Evolutionary conservation across 2,329 filamentous ascomycete genomes (phyloP).

Genomic region (Penicillium sp.): DNA sequence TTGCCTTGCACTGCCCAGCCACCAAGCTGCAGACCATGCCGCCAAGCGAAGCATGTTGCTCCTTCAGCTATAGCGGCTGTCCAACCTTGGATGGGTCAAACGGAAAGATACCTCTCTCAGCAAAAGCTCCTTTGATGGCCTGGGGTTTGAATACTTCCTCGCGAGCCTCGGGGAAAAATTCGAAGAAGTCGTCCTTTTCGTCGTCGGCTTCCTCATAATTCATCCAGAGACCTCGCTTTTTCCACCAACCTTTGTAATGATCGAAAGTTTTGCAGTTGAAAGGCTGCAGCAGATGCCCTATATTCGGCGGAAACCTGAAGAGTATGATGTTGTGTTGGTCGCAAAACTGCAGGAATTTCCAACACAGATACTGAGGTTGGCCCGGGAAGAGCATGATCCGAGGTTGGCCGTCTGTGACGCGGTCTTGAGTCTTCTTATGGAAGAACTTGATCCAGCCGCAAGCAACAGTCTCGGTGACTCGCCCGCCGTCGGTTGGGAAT

Average conservation of each 20-base stretch:
- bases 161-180: background rate
- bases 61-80: background rate
- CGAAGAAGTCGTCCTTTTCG: background rate
- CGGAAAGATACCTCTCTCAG: background rate
- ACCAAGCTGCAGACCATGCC: background rate
- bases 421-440: background rate
- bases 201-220: background rate
- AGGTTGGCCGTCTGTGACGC: background rate
- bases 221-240: background rate
- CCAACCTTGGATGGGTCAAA: background rate
- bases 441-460: background rate
- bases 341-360: conserved; percentile 1
- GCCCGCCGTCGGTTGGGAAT: background rate
- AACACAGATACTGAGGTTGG: background rate
- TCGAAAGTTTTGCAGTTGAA: background rate
- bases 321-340: conserved; percentile 1
- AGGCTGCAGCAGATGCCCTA: conserved; percentile 6
- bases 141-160: background rate
- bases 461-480: background rate
- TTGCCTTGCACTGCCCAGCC: background rate
- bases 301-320: conserved; percentile 1
- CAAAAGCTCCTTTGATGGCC: background rate
- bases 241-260: background rate
- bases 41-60: background rate
- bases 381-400: background rate